Conservation (phyloP, 139 green algal species). For the Gonium pectorale region DNA sequence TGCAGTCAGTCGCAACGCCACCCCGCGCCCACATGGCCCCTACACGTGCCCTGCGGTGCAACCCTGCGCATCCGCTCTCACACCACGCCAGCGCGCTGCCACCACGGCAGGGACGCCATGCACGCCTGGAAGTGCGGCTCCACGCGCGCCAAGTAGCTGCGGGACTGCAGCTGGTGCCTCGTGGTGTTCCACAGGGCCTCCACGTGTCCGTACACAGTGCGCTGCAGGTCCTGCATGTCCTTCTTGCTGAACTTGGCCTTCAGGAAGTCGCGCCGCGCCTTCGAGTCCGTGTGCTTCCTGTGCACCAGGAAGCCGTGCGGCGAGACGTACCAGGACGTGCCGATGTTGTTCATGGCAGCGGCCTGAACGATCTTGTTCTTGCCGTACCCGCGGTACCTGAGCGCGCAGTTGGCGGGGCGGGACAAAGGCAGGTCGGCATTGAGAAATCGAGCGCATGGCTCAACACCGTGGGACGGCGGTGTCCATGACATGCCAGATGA, state of each 20-base stretch:
- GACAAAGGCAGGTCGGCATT: not conserved
- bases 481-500: too few relatives aligned
- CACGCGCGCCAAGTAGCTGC: constrained; percentile 9
- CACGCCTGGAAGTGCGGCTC: constrained; percentile 10
- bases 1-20: too few relatives aligned
- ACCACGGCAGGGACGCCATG: constrained; percentile 31
- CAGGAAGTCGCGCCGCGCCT: constrained; percentile 29
- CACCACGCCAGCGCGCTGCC: not conserved
- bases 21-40: not conserved
- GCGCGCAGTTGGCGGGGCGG: not conserved
- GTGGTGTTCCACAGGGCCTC: constrained; percentile 22
- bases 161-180: not conserved
- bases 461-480: too few relatives aligned
- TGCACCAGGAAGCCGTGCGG: constrained; percentile 44
- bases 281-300: constrained; percentile 34
- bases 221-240: constrained; percentile 4
- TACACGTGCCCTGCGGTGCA: not conserved
- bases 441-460: too few relatives aligned
- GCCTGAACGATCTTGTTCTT: constrained; percentile 51
- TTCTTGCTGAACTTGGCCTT: constrained; percentile 32
- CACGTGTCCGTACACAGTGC: constrained; percentile 36
- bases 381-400: constrained; percentile 41
- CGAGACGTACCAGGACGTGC: constrained; percentile 2
- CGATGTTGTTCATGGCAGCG: constrained; percentile 28
- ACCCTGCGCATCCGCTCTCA: not conserved